These are phyloP conservation scores for Auriscalpium orientale DNA, from an alignment of 768 basidiomycete species.

Conservation along the genomic window DNA sequence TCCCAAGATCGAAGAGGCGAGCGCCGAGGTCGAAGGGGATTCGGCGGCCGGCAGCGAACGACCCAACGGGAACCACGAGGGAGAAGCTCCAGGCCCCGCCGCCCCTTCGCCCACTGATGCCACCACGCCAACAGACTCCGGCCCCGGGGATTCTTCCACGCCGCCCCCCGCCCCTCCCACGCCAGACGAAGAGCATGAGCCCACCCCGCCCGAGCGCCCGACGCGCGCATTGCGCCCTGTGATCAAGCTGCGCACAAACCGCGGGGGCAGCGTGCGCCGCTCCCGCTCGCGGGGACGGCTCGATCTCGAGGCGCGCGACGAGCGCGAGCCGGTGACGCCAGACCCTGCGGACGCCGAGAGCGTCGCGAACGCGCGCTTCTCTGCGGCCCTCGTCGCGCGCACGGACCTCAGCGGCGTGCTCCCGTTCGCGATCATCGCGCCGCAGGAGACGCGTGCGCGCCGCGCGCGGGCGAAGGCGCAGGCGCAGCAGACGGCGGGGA, in stretches of 20 bases:
- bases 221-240: slow-evolving; percentile 64
- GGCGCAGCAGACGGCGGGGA: slow-evolving; percentile 17
- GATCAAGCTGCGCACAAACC: slow-evolving; percentile 59
- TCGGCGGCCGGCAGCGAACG: neutral
- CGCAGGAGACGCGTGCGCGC: slow-evolving; percentile 45
- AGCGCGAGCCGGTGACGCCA: slow-evolving; percentile 46
- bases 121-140: slow-evolving; percentile 33
- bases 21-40: neutral
- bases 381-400: slow-evolving; percentile 59
- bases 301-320: slow-evolving; percentile 47
- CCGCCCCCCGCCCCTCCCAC: too few species aligned
- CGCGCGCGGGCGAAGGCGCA: slow-evolving; percentile 17
- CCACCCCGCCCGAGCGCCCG: slow-evolving; percentile 24
- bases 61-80: slow-evolving; percentile 18
- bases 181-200: too few species aligned
- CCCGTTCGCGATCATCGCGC: slow-evolving; percentile 77
- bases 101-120: slow-evolving; percentile 10
- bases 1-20: slow-evolving; percentile 4
- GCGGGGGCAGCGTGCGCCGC: slow-evolving; percentile 37
- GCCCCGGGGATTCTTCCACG: slow-evolving; percentile 2
- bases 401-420: slow-evolving; percentile 49
- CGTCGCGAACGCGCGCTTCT: slow-evolving; percentile 71
- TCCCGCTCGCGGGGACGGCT: slow-evolving; percentile 72
- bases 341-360: slow-evolving; percentile 59
- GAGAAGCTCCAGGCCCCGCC: slow-evolving; percentile 12